A percentile compares a stretch with the other conserved stretches of the same genome.
Conservation (phyloP, 2,329 filamentous ascomycete genomes). For the Colletotrichum camelliae region DNA sequence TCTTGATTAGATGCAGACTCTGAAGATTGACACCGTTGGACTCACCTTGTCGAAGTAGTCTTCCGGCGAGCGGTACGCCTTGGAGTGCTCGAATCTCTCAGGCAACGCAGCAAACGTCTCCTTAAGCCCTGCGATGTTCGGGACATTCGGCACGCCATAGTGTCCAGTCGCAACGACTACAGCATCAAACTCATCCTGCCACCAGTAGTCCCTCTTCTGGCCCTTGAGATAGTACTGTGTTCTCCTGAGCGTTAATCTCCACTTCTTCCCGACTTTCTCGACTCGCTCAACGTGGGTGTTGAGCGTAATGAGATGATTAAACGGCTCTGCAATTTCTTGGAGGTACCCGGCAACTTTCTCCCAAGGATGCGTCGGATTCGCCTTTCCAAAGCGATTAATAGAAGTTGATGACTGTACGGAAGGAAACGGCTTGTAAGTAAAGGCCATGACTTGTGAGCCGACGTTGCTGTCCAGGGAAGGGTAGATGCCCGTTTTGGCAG, state of each 20-base stretch:
- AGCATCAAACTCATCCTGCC: slow-evolving; percentile 44
- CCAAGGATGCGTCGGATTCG: slow-evolving; percentile 57
- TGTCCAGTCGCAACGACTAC: slow-evolving; percentile 46
- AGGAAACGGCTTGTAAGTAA: slow-evolving; percentile 55
- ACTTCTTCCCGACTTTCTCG: slow-evolving; percentile 48
- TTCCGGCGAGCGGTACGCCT: slow-evolving; percentile 38
- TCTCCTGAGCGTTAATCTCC: slow-evolving; percentile 54
- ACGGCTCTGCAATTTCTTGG: slow-evolving; percentile 55
- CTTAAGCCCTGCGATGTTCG: slow-evolving; percentile 42
- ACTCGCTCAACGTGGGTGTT: slow-evolving; percentile 63
- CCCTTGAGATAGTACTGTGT: slow-evolving; percentile 42
- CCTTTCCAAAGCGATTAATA: slow-evolving; percentile 48
- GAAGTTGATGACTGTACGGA: slow-evolving; percentile 37
- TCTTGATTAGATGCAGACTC: not conserved
- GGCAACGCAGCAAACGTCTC: slow-evolving; percentile 42
- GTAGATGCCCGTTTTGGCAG: slow-evolving; percentile 35
- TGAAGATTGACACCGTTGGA: slow-evolving; percentile 8
- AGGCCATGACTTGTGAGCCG: slow-evolving; percentile 59
- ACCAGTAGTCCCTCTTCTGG: slow-evolving; percentile 42
- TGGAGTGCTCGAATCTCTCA: slow-evolving; percentile 42
- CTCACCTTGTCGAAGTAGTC: slow-evolving; percentile 24
- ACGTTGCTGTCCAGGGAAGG: slow-evolving; percentile 64
- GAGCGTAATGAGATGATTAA: slow-evolving; percentile 48
- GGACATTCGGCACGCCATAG: slow-evolving; percentile 43
- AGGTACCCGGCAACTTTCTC: slow-evolving; percentile 44